Percentiles rank a stretch among this genome's conserved stretches.
phyloP scores from a whole-genome alignment of 257 asterid species.

The Scutellaria galericulata region DNA sequence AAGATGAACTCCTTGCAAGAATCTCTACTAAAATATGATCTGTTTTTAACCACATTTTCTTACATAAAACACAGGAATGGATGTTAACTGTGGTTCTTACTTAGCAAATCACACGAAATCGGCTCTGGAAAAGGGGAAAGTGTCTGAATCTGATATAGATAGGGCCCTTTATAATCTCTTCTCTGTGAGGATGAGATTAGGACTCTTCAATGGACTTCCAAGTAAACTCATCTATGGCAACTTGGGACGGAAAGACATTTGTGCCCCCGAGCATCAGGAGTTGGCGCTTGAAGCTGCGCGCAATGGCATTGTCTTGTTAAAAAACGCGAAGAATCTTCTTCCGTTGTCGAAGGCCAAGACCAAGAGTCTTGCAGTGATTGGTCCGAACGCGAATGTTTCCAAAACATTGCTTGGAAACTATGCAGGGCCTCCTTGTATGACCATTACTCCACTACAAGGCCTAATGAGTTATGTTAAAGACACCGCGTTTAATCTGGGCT shows the following conservation, averaged over 20 bases:
- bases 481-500: conserved; percentile 50
- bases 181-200: conserved; percentile 68
- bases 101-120: conserved; percentile 54
- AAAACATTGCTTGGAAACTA: conserved; percentile 61
- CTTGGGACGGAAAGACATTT: conserved; percentile 48
- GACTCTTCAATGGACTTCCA: conserved; percentile 66
- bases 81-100: conserved; percentile 64
- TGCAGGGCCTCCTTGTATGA: conserved; percentile 66
- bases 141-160: conserved; percentile 62
- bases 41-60: neutral
- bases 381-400: conserved; percentile 62
- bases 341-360: conserved; percentile 56
- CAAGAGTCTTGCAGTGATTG: conserved; percentile 63
- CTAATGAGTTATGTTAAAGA: conserved; percentile 46
- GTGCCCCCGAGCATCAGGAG: conserved; percentile 57
- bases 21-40: neutral
- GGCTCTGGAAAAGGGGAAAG: conserved; percentile 56
- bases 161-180: conserved; percentile 71
- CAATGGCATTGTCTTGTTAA: conserved; percentile 67
- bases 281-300: conserved; percentile 69
- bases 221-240: conserved; percentile 43
- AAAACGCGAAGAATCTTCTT: conserved; percentile 53
- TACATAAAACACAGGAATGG: conserved; percentile 55
- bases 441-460: conserved; percentile 60
- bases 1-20: neutral